These are phyloP conservation scores for Lentinula edodes DNA, from an alignment of 768 basidiomycete species.

Conservation along the genomic window DNA sequence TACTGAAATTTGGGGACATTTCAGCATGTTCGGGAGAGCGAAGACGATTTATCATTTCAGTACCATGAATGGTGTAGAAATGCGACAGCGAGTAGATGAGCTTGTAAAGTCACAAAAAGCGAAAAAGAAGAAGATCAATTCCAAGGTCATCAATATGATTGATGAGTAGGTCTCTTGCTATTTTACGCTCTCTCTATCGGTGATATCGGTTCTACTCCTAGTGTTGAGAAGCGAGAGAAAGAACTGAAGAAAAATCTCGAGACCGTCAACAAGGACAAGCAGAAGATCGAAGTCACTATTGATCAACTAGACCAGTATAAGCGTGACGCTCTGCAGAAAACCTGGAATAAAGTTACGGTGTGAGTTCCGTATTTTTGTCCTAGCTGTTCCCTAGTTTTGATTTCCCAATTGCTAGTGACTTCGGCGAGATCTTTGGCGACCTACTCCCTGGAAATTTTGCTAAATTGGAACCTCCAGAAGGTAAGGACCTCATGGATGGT, in stretches of 20 bases:
- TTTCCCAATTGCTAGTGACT: slow-evolving; percentile 57
- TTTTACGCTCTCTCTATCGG: background rate
- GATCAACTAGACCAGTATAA: slow-evolving; percentile 92
- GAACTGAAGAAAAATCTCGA: slow-evolving; percentile 84
- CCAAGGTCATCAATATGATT: slow-evolving; percentile 93
- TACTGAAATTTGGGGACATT: background rate
- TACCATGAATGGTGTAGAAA: slow-evolving; percentile 50
- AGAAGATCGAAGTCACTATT: slow-evolving; percentile 93
- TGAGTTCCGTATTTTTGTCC: slow-evolving; percentile 30
- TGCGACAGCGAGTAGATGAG: slow-evolving; percentile 63
- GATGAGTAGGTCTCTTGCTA: slow-evolving; percentile 59
- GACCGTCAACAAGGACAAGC: slow-evolving; percentile 86
- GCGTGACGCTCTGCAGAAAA: slow-evolving; percentile 86
- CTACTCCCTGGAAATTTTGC: slow-evolving; percentile 95
- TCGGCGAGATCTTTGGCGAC: slow-evolving; percentile 94
- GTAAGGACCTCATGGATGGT: slow-evolving; percentile 89
- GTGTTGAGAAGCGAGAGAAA: slow-evolving; percentile 90
- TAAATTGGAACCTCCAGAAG: slow-evolving; percentile 90
- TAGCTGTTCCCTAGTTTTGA: background rate
- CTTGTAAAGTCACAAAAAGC: slow-evolving; percentile 75
- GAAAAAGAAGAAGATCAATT: slow-evolving; percentile 94
- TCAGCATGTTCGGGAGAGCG: slow-evolving; percentile 77
- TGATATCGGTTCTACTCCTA: slow-evolving; percentile 21
- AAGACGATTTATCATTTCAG: slow-evolving; percentile 81
- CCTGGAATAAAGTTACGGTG: slow-evolving; percentile 95